Base-by-base conservation (phyloP, 495 filamentous ascomycete genomes). In the Hypoxylon lienhwacheense region DNA sequence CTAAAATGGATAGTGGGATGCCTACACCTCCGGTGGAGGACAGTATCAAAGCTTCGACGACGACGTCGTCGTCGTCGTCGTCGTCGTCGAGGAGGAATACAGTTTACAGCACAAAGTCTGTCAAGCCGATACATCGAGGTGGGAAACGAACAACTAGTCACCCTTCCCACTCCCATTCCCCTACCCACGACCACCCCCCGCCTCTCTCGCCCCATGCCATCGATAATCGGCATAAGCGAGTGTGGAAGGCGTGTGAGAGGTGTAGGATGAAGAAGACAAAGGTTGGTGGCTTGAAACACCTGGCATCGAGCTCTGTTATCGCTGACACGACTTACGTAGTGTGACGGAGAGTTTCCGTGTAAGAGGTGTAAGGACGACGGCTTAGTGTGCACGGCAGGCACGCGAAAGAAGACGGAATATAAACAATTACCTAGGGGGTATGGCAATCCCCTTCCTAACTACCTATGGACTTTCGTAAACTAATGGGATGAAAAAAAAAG, bases 201-300 rank as follows among this genome's bases (percentile, higher is more conserved):
- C 63, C 54, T 4, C 57, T 62, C 20, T 62, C 63, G 21, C 47
- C 61, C 41, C 56, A 63, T 52, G 54, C 59, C 21, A 59, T 73
- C 21, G 77, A 82, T 53, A 77, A 70, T 42, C 71, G 77, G 53
- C 77, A 81, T 59, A 86, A 86, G 66, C 72, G 84, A 54, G 84
- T 87, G 26, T 85, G 83, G 75, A 87, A 85, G 68, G 84, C 84
- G 16, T 87, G 84, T 58, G 84, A 87, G 68, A 73, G 84, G 55
- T 87, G 84, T 75, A 72, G 84, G 53, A 81, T 86, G 71, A 87
- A 86, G 73, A 87, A 87, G 69, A 85, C 81, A 53, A 87, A 87
- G 79, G 82, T 82, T 68, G 36, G 69, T 55, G 34, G 8, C 17
- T 32, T 7, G n/a, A 8, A n/a, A 28, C 35, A 17, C 22, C n/a